A percentile compares a stretch with the other conserved stretches of the same genome.
These are phyloP conservation scores for Penicillium ochrochloron DNA, from an alignment of 495 filamentous ascomycete species.

Conservation along the genomic window DNA sequence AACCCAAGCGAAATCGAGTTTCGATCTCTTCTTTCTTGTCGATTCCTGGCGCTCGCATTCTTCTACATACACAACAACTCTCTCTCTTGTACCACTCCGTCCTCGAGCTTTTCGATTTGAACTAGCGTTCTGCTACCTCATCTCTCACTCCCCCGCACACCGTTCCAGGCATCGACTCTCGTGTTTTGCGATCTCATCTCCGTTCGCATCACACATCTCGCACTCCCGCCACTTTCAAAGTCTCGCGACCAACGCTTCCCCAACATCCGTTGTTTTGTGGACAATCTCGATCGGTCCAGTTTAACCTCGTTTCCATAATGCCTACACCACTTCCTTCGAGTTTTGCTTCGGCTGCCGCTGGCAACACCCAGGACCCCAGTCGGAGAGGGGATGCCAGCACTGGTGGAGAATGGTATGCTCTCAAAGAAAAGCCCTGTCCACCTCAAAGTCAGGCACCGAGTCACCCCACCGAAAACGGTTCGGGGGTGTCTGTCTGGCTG, in stretches of 20 bases:
- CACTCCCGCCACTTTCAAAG: constrained; percentile 28
- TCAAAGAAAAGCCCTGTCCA: constrained; percentile 18
- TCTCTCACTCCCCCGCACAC: constrained; percentile 9
- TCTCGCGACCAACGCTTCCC: constrained; percentile 32
- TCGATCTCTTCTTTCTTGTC: constrained; percentile 37
- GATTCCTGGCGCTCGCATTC: constrained; percentile 36
- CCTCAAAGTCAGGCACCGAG: constrained; percentile 2
- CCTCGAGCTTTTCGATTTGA: constrained; percentile 27
- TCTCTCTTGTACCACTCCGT: constrained; percentile 14
- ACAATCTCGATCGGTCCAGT: constrained; percentile 27
- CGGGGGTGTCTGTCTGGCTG: background rate
- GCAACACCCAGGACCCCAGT: constrained; percentile 63
- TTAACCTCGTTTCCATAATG: constrained; percentile 54
- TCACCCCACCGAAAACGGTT: background rate
- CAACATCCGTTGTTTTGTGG: constrained; percentile 29
- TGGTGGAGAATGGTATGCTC: constrained; percentile 61
- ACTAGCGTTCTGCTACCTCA: constrained; percentile 25
- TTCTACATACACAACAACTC: constrained; percentile 27
- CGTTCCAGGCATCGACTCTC: constrained; percentile 15
- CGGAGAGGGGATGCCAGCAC: constrained; percentile 59
- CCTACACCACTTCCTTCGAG: constrained; percentile 78
- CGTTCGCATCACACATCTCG: constrained; percentile 35
- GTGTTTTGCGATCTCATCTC: constrained; percentile 32
- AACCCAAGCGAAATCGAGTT: constrained; percentile 40
- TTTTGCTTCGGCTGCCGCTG: constrained; percentile 83